Base-by-base conservation (phyloP, 257 asterid species). In the Osmanthus fragrans region DNA sequence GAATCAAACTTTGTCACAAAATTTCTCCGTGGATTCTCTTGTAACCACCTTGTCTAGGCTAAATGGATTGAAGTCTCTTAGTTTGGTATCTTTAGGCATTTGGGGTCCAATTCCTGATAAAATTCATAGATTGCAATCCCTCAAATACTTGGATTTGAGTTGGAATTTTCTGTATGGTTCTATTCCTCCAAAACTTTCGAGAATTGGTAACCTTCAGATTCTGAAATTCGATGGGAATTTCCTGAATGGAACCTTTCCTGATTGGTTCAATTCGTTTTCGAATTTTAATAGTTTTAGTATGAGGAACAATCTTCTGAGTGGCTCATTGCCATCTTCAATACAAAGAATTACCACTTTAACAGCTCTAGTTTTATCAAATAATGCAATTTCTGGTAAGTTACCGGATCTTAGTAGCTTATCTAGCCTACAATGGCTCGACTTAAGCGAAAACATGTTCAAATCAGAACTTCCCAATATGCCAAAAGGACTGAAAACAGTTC, bases 11-110 rank as follows among this genome's bases (percentile, higher is more conserved):
- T 47, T 89, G 42, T 89, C 96, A 3, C 81, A 71, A 21, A 87
- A 80, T 71, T 91, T 91, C 92, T 88, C 93, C 60, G 76, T 87
- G 85, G 94, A 91, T 74, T 91, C 96, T 15, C 84, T 91, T 18
- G 70, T 88, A 4, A 88, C 90, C 9, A 91, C 96, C 3, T 21
- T 91, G 82, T 83, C 96, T 0, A 88, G 96, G 82, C 82, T 91
- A 27, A 88, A 84, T 12, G 86, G 76, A 10, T 83, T 91, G 87
- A 89, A 78, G 68, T 73, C 74, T 21, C 82, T 91, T 12, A 83
- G 81, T 70, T 56, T 91, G n/a, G 89, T 91, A 27, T 89, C 94
- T 2, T 74, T 91, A 29, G 96, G 96, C 47, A 81, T 91, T 8
- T 89, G 94, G 96, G 96, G 94, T 18, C 84, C 87, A 16, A 51